Percentiles rank a stretch among this genome's conserved stretches.
Conservation (phyloP, 2,329 filamentous ascomycete genomes). For the Dothiorella sarmentorum region DNA sequence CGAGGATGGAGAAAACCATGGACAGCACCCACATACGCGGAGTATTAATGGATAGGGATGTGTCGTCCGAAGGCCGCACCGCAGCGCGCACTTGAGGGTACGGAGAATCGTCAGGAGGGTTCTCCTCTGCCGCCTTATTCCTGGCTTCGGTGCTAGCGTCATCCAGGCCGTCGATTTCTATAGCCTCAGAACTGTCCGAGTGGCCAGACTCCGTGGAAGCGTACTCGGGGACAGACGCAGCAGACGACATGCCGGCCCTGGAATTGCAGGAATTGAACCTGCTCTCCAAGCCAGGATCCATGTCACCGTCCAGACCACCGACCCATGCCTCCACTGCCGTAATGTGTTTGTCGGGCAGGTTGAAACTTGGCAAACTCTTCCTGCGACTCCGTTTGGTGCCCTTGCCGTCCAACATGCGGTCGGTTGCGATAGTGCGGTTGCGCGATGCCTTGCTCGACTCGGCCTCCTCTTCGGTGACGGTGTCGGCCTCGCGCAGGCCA, state of each 20-base stretch:
- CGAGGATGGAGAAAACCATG: conserved; percentile 74
- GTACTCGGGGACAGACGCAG: neutral
- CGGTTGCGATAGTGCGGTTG: conserved; percentile 6
- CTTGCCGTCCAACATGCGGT: neutral
- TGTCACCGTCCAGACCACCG: conserved; percentile 4
- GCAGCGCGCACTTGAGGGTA: conserved; percentile 79
- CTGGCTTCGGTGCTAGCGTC: conserved; percentile 24
- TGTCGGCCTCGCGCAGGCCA: conserved; percentile 15
- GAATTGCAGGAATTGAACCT: neutral
- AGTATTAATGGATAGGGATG: conserved; percentile 76
- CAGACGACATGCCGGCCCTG: neutral
- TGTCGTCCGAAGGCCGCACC: conserved; percentile 72
- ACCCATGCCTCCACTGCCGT: conserved; percentile 14
- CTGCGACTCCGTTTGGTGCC: conserved; percentile 11
- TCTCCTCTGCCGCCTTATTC: conserved; percentile 40
- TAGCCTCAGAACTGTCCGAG: conserved; percentile 23
- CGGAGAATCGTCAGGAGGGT: conserved; percentile 66
- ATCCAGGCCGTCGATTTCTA: conserved; percentile 32
- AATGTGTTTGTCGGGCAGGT: conserved; percentile 5
- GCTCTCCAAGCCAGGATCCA: neutral
- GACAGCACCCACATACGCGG: conserved; percentile 84
- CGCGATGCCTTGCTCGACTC: conserved; percentile 6
- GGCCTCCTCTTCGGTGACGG: neutral
- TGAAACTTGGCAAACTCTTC: conserved; percentile 4
- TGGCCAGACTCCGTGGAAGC: neutral